Evolutionary conservation across 768 basidiomycete genomes (phyloP), one percentile per base, ranked within the genome.

Genomic region (Rubroboletus pulcherrimus): DNA sequence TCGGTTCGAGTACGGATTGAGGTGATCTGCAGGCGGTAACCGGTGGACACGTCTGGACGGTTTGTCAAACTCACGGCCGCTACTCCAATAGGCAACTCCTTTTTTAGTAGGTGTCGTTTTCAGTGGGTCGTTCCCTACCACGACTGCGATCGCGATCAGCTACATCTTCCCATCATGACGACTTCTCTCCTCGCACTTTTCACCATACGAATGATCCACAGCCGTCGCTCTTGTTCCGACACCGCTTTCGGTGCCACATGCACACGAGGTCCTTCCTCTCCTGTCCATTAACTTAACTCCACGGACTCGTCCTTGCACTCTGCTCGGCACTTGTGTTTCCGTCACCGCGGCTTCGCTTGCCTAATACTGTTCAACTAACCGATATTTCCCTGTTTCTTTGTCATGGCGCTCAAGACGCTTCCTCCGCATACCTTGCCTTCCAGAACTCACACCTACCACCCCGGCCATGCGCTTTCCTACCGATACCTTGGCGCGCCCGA

Each of bases 261-360:
- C 56, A 66, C 70, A 65, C 67, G 66, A 66, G 68, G 68, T 58
- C 58, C 61, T 70, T 72, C 71, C 70, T 63, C 61, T 69, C 67
- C 63, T 63, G 65, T 69, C 61, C 53, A 70, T 70, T 70, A 71
- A 72, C 72, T 71, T 71, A 71, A 71, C 62, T 71, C 70, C 70
- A 73, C 70, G 70, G 70, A 73, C 55, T 66, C 54, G 53, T 59
- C 63, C 60, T 44, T 67, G 56, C 60, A 63, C 55, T 55, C 48
- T 71, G 66, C 62, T 71, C 70, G 71, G 71, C 71, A 71, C 61
- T 58, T 59, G 66, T 59, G 51, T 38, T 71, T 57, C 70, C 71
- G 71, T 71, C 66, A 73, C 70, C 70, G 71, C 64, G 71, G 71
- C 61, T 62, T 73, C 68, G 66, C 67, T 71, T 66, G 66, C 64